phyloP scores from a whole-genome alignment of 2,329 filamentous ascomycete genomes.

The Onygenales sp. region DNA sequence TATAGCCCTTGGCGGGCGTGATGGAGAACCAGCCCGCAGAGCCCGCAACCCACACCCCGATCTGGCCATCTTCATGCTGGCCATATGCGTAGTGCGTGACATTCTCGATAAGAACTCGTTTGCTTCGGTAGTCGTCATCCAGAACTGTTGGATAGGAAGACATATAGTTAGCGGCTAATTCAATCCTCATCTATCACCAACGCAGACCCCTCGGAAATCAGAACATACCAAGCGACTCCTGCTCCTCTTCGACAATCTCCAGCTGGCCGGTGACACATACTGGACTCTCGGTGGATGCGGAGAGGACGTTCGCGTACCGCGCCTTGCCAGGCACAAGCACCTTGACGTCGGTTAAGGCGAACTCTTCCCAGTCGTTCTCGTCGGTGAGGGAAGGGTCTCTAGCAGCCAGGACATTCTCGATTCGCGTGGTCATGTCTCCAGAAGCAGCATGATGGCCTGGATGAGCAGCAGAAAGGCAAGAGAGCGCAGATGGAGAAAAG shows the following conservation, averaged over 20 bases:
- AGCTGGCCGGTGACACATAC: conserved; percentile 46
- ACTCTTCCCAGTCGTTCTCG: conserved; percentile 52
- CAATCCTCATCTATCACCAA: neutral
- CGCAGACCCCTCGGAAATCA: neutral
- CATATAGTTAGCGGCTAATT: neutral
- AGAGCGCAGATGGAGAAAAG: neutral
- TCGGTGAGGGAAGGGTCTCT: conserved; percentile 35
- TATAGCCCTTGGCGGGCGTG: conserved; percentile 44
- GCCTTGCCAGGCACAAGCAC: conserved; percentile 41
- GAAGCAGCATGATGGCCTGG: conserved; percentile 24
- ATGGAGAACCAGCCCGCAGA: conserved; percentile 55
- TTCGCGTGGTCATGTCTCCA: conserved; percentile 34
- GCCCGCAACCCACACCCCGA: conserved; percentile 53
- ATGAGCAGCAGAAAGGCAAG: conserved; percentile 1
- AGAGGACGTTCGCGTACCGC: conserved; percentile 45
- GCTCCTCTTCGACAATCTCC: conserved; percentile 35
- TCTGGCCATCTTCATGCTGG: conserved; percentile 45
- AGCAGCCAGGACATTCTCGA: conserved; percentile 36
- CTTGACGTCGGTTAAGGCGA: conserved; percentile 46
- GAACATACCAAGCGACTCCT: conserved; percentile 32
- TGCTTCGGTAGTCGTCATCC: conserved; percentile 30
- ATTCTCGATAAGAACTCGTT: conserved; percentile 38
- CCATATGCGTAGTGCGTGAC: conserved; percentile 42
- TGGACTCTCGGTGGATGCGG: conserved; percentile 45
- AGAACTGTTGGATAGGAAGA: conserved; percentile 20